Evolutionary conservation across 768 basidiomycete genomes (phyloP).

Genomic region (Boletales sp.): DNA sequence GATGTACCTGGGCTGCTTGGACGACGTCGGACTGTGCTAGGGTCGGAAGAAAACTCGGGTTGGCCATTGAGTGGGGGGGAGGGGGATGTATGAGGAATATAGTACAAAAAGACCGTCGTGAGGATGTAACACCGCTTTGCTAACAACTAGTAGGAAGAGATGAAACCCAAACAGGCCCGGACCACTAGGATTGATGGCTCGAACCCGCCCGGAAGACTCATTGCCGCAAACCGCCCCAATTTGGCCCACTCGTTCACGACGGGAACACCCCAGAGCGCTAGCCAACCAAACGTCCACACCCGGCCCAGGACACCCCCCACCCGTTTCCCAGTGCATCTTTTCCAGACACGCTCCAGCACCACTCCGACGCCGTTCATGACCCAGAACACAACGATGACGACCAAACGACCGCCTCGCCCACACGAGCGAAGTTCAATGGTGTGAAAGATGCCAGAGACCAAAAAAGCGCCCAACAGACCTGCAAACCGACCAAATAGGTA

Average conservation of each 20-base stretch:
- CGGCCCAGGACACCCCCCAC: constrained; percentile 47
- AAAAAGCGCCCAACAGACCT: constrained; percentile 52
- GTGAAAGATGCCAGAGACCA: constrained; percentile 57
- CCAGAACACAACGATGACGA: constrained; percentile 46
- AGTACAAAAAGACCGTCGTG: no score
- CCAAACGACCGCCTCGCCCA: constrained; percentile 47
- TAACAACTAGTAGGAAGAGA: no score
- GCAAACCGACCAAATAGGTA: constrained; percentile 46
- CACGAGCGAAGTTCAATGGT: constrained; percentile 52
- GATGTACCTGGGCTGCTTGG: constrained; percentile 55
- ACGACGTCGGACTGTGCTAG: constrained; percentile 51
- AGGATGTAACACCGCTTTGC: no score
- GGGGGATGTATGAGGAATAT: not conserved
- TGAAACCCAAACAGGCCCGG: not conserved
- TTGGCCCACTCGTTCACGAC: constrained; percentile 40
- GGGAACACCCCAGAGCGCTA: constrained; percentile 44
- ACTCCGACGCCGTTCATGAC: constrained; percentile 51
- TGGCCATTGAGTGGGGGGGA: constrained; percentile 13
- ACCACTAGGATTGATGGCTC: constrained; percentile 14
- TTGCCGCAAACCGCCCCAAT: constrained; percentile 10
- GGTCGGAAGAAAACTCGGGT: constrained; percentile 45
- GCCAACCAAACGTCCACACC: constrained; percentile 52
- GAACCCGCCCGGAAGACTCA: constrained; percentile 7
- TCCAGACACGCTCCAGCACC: constrained; percentile 47
- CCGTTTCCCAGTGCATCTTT: constrained; percentile 35